phyloP scores from a whole-genome alignment of 2,329 filamentous ascomycete genomes.

The Trichoderma semiorbis region DNA sequence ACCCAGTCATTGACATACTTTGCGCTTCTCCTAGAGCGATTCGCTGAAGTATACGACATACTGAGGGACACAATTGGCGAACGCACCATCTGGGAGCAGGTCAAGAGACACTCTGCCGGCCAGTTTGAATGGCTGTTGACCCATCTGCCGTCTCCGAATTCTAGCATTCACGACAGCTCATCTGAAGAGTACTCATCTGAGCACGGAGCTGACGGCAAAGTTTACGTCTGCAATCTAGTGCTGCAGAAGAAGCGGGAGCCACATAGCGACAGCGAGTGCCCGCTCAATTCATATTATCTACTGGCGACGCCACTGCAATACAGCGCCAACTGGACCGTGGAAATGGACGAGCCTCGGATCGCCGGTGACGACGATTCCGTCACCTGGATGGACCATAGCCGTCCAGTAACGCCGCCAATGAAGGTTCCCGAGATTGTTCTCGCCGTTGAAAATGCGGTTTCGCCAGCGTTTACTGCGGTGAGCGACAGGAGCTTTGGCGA shows the following conservation, averaged over 20 bases:
- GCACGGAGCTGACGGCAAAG: conserved; percentile 27
- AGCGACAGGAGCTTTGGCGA: conserved; percentile 36
- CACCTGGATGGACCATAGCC: conserved; percentile 26
- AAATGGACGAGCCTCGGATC: conserved; percentile 21
- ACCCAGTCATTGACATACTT: conserved; percentile 8
- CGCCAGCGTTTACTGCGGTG: conserved; percentile 31
- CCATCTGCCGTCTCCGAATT: conserved; percentile 32
- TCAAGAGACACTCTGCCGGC: conserved; percentile 44
- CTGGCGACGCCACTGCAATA: conserved; percentile 44
- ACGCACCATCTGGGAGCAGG: conserved; percentile 31
- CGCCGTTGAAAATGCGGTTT: conserved; percentile 32
- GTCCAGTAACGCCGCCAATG: conserved; percentile 24
- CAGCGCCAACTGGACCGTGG: conserved; percentile 21
- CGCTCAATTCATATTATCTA: conserved; percentile 43
- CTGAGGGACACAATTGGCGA: conserved; percentile 25
- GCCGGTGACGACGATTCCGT: conserved; percentile 23
- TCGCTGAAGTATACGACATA: background rate
- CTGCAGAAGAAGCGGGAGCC: conserved; percentile 31
- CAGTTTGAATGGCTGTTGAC: conserved; percentile 50
- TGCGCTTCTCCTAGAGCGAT: background rate
- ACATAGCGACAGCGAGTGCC: conserved; percentile 12
- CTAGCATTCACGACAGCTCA: conserved; percentile 21
- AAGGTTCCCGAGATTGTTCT: conserved; percentile 32
- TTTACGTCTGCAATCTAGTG: conserved; percentile 54
- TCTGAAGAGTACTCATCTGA: conserved; percentile 3